Conservation (phyloP, 495 filamentous ascomycete genomes). For the Rostrohypoxylon terebratum region DNA sequence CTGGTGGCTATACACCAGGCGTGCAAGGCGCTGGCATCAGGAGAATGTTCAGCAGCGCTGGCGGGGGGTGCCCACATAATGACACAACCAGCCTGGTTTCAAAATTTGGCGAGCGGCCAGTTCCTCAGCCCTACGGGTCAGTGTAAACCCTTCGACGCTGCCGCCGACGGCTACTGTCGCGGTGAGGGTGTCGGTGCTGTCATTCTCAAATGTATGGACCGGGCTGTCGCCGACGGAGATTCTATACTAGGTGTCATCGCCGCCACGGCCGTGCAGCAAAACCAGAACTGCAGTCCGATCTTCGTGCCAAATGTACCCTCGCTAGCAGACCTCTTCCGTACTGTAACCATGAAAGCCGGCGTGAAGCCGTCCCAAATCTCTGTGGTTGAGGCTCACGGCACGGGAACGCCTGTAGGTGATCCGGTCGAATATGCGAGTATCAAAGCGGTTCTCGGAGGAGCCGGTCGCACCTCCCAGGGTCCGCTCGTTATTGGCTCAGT, state of each 20-base stretch:
- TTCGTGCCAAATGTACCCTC: background rate
- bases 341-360: background rate
- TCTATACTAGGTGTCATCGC: constrained; percentile 65
- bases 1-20: constrained; percentile 58
- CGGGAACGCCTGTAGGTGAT: background rate
- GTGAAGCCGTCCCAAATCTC: background rate
- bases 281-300: constrained; percentile 3
- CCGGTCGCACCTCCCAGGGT: background rate
- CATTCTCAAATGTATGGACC: constrained; percentile 62
- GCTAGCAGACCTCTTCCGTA: background rate
- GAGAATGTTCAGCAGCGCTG: constrained; percentile 55
- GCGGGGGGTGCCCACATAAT: constrained; percentile 46
- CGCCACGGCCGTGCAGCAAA: constrained; percentile 59
- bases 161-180: constrained; percentile 68
- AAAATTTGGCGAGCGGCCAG: constrained; percentile 51
- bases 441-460: background rate
- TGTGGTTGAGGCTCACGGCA: background rate
- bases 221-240: constrained; percentile 57
- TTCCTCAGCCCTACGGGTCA: constrained; percentile 54
- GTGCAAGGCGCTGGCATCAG: constrained; percentile 48
- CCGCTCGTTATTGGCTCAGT: constrained; percentile 43
- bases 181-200: constrained; percentile 65
- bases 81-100: constrained; percentile 16
- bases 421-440: background rate
- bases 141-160: constrained; percentile 53